A percentile compares a stretch with the other conserved stretches of the same genome.
Evolutionary conservation across 306 rosid genomes (phyloP).

Genomic region (Styphnolobium japonicum): DNA sequence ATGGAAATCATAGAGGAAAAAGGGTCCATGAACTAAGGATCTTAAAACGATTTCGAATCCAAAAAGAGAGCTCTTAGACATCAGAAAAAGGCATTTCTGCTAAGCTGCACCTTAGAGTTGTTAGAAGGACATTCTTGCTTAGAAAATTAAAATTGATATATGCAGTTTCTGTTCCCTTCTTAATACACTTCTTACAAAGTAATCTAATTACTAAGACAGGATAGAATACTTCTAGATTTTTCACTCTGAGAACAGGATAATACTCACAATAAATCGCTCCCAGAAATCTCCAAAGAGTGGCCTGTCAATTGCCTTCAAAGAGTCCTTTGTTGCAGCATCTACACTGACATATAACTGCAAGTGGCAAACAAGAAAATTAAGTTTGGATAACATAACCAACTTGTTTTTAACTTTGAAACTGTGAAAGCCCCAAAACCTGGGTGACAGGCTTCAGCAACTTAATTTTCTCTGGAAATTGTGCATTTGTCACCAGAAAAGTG

Average conservation of each 20-base stretch:
- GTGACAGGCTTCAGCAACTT: conserved; percentile 69
- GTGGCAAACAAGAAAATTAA: conserved; percentile 24
- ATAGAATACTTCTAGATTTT: not conserved
- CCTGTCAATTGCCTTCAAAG: conserved; percentile 95
- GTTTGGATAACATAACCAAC: not conserved
- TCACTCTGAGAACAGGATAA: not conserved
- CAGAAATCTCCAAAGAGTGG: conserved; percentile 98
- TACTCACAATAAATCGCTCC: conserved; percentile 90
- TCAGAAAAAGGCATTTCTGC: not conserved
- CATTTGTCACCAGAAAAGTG: conserved; percentile 94
- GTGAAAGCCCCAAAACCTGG: conserved; percentile 54
- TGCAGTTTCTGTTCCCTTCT: not conserved
- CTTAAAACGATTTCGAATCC: not conserved
- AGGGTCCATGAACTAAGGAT: not conserved
- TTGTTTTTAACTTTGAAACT: conserved; percentile 1
- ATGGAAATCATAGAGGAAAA: conserved; percentile 15
- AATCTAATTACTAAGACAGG: not conserved
- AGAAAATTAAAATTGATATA: not conserved
- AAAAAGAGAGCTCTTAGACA: not conserved
- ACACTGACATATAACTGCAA: conserved; percentile 95
- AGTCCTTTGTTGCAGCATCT: conserved; percentile 94
- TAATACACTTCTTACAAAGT: not conserved
- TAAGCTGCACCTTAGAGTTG: not conserved
- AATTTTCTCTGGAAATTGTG: conserved; percentile 96
- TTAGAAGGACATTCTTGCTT: not conserved